Base-by-base conservation (phyloP, 768 basidiomycete species). In the Kwoniella dejecticola region DNA sequence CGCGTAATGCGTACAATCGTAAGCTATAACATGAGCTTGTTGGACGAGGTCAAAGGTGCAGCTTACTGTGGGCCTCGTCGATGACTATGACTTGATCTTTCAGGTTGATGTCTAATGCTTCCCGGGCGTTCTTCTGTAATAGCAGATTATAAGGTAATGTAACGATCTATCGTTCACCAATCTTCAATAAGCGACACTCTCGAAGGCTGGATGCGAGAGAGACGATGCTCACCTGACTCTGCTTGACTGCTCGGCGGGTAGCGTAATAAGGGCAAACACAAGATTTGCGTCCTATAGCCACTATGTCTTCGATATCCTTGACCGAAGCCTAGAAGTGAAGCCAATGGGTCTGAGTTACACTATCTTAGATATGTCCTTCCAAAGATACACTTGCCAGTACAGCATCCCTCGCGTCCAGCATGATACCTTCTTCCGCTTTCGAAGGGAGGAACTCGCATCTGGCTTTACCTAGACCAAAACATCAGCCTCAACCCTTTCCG, bases 1-100 rank as follows among this genome's bases (percentile, higher is more conserved):
- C n/a, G n/a, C n/a, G n/a, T n/a, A n/a, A n/a, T n/a, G n/a, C n/a
- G n/a, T n/a, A n/a, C n/a, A n/a, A n/a, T n/a, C n/a, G n/a, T n/a
- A n/a, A n/a, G n/a, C n/a, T n/a, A n/a, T n/a, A n/a, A n/a, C n/a
- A n/a, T n/a, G n/a, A n/a, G n/a, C n/a, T n/a, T n/a, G n/a, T n/a
- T n/a, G n/a, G n/a, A n/a, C n/a, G n/a, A n/a, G n/a, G n/a, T n/a
- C n/a, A n/a, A n/a, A n/a, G n/a, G n/a, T n/a, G n/a, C n/a, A 38
- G 81, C 90, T 59, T 69, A 93, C 91, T 97, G 78, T 99, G 95
- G 0, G 95, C 95, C 81, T 99, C 95, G 72, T 99, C 95, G 55
- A 99, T 86, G 23, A 98, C 83, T 29, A 99, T 85, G 17, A 97
- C 82, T 69, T 96, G 91, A 70, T 87, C 84, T 11, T 83, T 88